Conservation (phyloP, 2,329 filamentous ascomycete species). For the Fusarium pininemorale region DNA sequence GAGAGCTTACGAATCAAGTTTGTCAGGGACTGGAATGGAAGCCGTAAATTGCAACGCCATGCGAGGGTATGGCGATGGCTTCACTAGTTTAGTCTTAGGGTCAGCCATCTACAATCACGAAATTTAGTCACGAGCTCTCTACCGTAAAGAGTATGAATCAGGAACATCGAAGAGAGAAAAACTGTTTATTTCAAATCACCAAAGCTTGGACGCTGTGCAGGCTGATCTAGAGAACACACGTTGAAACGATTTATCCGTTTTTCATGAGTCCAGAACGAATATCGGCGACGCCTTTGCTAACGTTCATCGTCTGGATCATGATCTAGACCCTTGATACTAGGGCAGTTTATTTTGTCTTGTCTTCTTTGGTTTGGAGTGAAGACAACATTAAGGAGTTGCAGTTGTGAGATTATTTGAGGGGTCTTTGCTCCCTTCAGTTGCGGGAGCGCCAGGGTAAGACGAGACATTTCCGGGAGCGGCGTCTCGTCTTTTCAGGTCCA, state of each 20-base stretch:
- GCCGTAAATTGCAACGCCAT: constrained; percentile 9
- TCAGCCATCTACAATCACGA: not conserved
- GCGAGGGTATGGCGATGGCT: constrained; percentile 16
- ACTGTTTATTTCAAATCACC: constrained; percentile 24
- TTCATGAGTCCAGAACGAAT: constrained; percentile 10
- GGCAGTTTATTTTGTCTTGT: not conserved
- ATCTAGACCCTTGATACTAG: constrained; percentile 2
- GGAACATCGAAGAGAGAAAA: not conserved
- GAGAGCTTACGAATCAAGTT: not conserved
- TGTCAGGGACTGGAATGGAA: constrained; percentile 24
- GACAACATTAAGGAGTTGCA: not conserved
- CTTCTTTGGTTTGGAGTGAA: not conserved
- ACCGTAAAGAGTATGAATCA: not conserved
- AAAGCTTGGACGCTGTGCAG: constrained; percentile 1
- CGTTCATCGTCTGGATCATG: constrained; percentile 3
- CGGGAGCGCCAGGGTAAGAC: constrained; percentile 14
- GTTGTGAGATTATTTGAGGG: constrained; percentile 7
- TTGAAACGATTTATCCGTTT: constrained; percentile 5
- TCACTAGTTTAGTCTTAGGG: constrained; percentile 9
- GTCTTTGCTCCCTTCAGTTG: constrained; percentile 1
- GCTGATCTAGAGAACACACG: not conserved
- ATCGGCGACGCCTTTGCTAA: constrained; percentile 16
- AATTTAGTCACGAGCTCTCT: not conserved
- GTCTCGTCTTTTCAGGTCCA: not conserved
- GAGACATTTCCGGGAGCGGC: constrained; percentile 24